phyloP scores from a whole-genome alignment of 495 filamentous ascomycete genomes.

The Aspergillus sclerotiicarbonarius region DNA sequence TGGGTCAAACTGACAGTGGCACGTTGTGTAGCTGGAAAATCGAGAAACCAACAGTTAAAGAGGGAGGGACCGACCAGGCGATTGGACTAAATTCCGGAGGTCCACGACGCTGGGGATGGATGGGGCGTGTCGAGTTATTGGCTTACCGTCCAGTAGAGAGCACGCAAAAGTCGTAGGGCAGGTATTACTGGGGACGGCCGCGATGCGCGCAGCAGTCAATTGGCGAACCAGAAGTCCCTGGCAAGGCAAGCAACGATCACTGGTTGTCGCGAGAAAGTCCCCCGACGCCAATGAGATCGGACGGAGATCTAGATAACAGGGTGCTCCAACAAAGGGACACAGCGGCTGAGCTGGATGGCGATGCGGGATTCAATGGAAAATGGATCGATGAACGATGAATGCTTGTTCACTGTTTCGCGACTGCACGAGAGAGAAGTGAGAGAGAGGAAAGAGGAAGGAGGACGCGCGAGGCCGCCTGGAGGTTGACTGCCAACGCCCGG shows the following conservation, averaged over 20 bases:
- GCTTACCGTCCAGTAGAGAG: slow-evolving; percentile 18
- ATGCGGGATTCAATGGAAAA: neutral
- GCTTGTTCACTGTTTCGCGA: neutral
- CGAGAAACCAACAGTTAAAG: slow-evolving; percentile 13
- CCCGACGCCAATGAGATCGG: slow-evolving; percentile 17
- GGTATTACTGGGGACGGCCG: slow-evolving; percentile 26
- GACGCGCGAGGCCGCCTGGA: neutral
- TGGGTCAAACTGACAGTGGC: slow-evolving; percentile 36
- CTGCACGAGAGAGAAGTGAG: neutral
- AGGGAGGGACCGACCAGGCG: slow-evolving; percentile 11
- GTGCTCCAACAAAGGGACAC: slow-evolving; percentile 11
- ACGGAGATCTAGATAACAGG: slow-evolving; percentile 3
- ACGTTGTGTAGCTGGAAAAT: slow-evolving; percentile 32
- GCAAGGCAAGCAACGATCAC: slow-evolving; percentile 24
- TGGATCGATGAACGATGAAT: neutral
- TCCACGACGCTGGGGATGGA: slow-evolving; percentile 21
- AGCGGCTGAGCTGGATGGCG: neutral
- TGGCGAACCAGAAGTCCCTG: slow-evolving; percentile 46
- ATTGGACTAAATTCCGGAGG: slow-evolving; percentile 26
- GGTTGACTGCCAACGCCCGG: too few species aligned
- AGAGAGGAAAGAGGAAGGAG: slow-evolving; percentile 11
- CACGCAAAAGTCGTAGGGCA: slow-evolving; percentile 6
- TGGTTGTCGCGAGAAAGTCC: slow-evolving; percentile 18
- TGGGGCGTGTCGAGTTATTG: slow-evolving; percentile 22
- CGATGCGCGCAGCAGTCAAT: slow-evolving; percentile 40